Evolutionary conservation across 805 yeast genomes (phyloP).

Genomic region (Nakazawaea molendinolei): DNA sequence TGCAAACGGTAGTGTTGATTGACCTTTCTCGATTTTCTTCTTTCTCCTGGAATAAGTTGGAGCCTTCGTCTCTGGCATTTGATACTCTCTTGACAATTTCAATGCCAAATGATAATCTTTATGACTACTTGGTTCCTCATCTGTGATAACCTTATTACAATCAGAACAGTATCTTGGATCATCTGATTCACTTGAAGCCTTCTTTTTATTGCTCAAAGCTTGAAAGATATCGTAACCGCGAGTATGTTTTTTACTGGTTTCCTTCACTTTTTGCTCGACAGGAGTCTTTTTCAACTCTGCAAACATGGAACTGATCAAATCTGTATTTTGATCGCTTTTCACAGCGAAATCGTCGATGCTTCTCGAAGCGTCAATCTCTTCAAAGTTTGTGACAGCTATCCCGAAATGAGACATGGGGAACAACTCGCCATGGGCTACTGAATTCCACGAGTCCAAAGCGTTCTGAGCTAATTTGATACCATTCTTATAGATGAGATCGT

Average conservation of each 20-base stretch:
- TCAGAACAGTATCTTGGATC: constrained; percentile 7
- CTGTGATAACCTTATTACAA: constrained; percentile 3
- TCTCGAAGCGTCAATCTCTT: constrained; percentile 25
- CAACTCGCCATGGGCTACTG: constrained; percentile 19
- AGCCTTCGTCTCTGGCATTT: too few relatives aligned
- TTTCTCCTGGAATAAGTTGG: constrained; percentile 7
- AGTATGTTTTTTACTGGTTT: background rate
- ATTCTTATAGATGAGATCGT: constrained; percentile 19
- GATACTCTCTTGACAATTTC: constrained; percentile 7
- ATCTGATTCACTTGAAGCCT: background rate
- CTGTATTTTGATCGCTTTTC: constrained; percentile 5
- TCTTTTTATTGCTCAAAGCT: background rate
- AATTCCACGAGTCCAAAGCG: constrained; percentile 21
- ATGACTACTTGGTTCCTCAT: constrained; percentile 11
- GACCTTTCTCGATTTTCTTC: constrained; percentile 10
- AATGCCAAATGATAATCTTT: constrained; percentile 12
- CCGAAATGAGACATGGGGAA: constrained; percentile 48
- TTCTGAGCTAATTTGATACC: constrained; percentile 18
- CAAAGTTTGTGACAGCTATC: constrained; percentile 49
- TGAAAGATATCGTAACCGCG: background rate
- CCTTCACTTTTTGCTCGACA: background rate
- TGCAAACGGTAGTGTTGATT: constrained; percentile 10
- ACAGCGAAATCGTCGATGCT: constrained; percentile 21
- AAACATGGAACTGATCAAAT: constrained; percentile 8
- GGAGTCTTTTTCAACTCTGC: constrained; percentile 2